A percentile compares a stretch with the other conserved stretches of the same genome.
These are phyloP conservation scores for Epichloe typhina DNA, from an alignment of 2,329 filamentous ascomycete genomes.

Conservation along the genomic window DNA sequence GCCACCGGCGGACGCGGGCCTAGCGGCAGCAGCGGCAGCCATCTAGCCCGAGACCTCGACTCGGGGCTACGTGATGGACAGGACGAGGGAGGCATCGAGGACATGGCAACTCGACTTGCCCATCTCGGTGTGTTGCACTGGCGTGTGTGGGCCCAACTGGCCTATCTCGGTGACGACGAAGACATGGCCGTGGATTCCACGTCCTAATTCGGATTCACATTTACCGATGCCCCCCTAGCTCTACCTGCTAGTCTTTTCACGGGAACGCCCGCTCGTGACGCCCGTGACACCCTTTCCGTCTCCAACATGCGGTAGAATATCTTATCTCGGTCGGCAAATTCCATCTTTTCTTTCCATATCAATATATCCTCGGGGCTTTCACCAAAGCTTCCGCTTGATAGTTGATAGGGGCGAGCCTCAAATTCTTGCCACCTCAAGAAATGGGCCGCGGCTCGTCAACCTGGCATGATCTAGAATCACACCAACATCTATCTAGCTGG, in stretches of 20 bases:
- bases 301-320: too few relatives aligned
- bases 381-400: neutral
- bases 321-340: too few relatives aligned
- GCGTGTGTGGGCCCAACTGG: constrained; percentile 71
- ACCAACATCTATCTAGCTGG: neutral
- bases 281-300: too few relatives aligned
- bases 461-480: too few relatives aligned
- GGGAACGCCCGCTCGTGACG: too few relatives aligned
- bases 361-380: neutral
- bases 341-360: neutral
- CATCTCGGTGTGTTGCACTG: constrained; percentile 81
- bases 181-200: constrained; percentile 19
- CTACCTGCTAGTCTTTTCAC: too few relatives aligned
- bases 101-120: constrained; percentile 64
- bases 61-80: constrained; percentile 27
- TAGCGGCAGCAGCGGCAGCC: constrained; percentile 22
- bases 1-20: constrained; percentile 38
- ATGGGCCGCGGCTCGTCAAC: too few relatives aligned
- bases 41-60: constrained; percentile 20
- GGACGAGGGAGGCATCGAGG: constrained; percentile 42
- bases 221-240: neutral
- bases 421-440: neutral
- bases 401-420: neutral
- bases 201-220: neutral
- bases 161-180: constrained; percentile 42